Conservation (phyloP, 2,329 filamentous ascomycete genomes). For the Proliferodiscus dingleyae region DNA sequence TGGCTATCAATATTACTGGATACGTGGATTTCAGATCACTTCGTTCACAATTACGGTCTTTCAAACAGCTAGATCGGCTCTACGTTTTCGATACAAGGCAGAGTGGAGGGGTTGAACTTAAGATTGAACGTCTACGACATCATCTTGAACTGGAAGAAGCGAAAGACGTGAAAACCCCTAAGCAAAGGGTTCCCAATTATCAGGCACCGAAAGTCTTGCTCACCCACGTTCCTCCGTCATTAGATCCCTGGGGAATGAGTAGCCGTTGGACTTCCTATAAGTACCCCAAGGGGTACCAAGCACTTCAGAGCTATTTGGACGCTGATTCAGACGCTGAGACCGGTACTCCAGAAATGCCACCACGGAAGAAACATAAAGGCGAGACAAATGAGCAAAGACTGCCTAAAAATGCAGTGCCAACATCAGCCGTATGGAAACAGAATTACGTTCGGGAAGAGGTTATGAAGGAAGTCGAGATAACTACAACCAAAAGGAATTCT, state of each 20-base stretch:
- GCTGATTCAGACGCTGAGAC: neutral
- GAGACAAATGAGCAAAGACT: no score
- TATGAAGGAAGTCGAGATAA: no score
- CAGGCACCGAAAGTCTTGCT: neutral
- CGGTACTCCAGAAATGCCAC: neutral
- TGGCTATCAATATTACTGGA: neutral
- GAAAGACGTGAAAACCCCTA: neutral
- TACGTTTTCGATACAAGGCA: neutral
- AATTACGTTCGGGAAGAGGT: no score
- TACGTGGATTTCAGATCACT: neutral
- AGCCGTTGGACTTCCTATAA: slow-evolving; percentile 7
- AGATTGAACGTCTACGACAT: neutral
- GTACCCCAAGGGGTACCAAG: neutral
- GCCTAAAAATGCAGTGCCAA: no score
- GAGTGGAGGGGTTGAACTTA: neutral
- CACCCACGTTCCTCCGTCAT: neutral
- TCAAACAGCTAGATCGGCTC: neutral
- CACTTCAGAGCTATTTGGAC: neutral
- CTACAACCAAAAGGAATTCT: neutral
- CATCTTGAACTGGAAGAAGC: neutral
- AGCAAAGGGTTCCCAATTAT: neutral
- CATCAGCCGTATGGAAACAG: no score
- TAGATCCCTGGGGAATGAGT: neutral
- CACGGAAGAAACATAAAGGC: neutral
- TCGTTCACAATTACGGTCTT: neutral